Conservation (phyloP, 768 basidiomycete species). For the Termitomyces sp. region DNA sequence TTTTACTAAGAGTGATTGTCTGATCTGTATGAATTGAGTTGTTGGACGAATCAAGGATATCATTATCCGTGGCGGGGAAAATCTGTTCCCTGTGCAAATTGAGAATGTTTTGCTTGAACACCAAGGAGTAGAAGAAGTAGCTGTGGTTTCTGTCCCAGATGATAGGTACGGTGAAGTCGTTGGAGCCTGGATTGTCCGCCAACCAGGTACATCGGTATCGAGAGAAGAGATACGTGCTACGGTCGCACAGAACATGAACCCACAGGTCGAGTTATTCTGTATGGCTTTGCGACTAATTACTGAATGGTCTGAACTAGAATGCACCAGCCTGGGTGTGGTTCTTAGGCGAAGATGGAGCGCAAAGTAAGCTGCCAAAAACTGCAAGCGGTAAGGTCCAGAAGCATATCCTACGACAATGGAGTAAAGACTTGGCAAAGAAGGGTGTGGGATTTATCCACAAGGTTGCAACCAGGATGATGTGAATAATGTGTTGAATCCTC, state of each 20-base stretch:
- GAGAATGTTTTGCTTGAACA: slow-evolving; percentile 66
- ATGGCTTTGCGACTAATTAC: not conserved
- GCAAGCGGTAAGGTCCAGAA: slow-evolving; percentile 88
- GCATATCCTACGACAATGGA: slow-evolving; percentile 70
- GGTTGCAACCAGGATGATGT: not conserved
- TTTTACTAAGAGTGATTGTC: not conserved
- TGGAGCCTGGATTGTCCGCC: slow-evolving; percentile 70
- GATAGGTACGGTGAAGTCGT: slow-evolving; percentile 70
- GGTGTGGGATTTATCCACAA: slow-evolving; percentile 32
- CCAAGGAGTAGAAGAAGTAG: slow-evolving; percentile 61
- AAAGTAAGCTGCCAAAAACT: slow-evolving; percentile 70
- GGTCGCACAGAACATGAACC: slow-evolving; percentile 65
- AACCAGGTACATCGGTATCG: slow-evolving; percentile 33
- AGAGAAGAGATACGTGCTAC: slow-evolving; percentile 47
- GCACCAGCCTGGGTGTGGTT: slow-evolving; percentile 85
- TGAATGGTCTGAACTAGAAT: slow-evolving; percentile 39
- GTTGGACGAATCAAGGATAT: slow-evolving; percentile 83
- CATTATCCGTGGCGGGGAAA: slow-evolving; percentile 86
- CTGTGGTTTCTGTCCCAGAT: slow-evolving; percentile 70
- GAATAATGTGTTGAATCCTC: not conserved
- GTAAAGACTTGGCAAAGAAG: slow-evolving; percentile 44
- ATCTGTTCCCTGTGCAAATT: slow-evolving; percentile 81
- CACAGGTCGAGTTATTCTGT: slow-evolving; percentile 48
- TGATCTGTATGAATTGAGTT: slow-evolving; percentile 35
- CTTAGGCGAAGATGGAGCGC: slow-evolving; percentile 56